Base-by-base conservation (phyloP, 805 yeast genomes). In the Crinitomyces ghanaensis region DNA sequence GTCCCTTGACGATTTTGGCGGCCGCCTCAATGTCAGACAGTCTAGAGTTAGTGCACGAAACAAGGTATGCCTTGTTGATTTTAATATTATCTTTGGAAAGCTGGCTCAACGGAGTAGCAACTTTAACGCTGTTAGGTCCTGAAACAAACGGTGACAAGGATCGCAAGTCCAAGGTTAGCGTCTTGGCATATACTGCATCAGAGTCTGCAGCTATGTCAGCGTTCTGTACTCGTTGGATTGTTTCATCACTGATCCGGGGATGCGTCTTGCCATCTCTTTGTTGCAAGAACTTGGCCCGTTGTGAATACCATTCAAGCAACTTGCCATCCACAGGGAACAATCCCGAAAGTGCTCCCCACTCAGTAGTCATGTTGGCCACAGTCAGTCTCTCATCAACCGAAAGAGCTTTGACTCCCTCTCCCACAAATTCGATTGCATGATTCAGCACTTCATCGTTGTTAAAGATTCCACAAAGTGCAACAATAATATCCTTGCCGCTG, bases 261-360 rank as follows among this genome's bases (percentile, higher is more conserved):
- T 88, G 97, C 23, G 74, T 72, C 6, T 28, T 8, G n/a, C n/a
- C n/a, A n/a, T n/a, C n/a, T 11, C 8, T 13, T 49, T 72, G 76
- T 7, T 77, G 74, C 33, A 79, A 67, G 29, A 63, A 57, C 26
- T 57, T 35, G 28, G 77, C 49, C 43, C 95, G 66, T 43, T 74
- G 51, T 39, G 75, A 66, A 60, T 91, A 91, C 77, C 86, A 91
- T 39, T 77, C 63, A 23, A 84, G 59, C 45, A 86, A 65, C 9
- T 75, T 74, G 15, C 71, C 63, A 56, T 91, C 99, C 6, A 88
- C 85, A n/a, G 99, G 97, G 74, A 91, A 91, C 37, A 91, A 64
- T 26, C 99, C 99, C 4, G 95, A 80, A 6, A 91, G 65, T 1
- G 97, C 97, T 51, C 97, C 97, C 97, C 97, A 86, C 60, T 86